phyloP scores from a whole-genome alignment of 208 protist genomes.

The Leishmania tropica region DNA sequence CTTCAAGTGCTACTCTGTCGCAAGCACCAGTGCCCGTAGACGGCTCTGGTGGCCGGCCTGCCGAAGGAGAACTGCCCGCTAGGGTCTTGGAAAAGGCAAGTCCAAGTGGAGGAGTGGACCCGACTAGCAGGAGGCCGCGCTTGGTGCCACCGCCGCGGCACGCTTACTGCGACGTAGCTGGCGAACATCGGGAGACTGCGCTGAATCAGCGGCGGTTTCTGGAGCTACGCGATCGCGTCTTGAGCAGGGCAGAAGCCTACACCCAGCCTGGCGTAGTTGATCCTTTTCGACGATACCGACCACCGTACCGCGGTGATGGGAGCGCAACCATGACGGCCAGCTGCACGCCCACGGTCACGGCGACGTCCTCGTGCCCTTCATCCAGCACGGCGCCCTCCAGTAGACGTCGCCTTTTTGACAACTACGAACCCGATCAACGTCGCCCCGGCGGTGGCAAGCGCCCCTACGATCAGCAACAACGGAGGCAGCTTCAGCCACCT shows the following conservation, averaged over 20 bases:
- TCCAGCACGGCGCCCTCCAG: not conserved
- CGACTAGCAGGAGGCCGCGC: not conserved
- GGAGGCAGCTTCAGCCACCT: not conserved
- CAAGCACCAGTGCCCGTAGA: not conserved
- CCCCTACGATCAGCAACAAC: not conserved
- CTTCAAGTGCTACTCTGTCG: too few relatives aligned
- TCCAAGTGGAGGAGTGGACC: not conserved
- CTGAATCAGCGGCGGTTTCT: constrained; percentile 22
- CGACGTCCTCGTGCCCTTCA: not conserved
- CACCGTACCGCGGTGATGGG: constrained; percentile 1
- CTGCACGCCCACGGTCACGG: not conserved
- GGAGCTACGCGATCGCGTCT: constrained; percentile 30
- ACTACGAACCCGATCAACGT: not conserved
- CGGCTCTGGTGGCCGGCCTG: too few relatives aligned
- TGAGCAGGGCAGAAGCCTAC: constrained; percentile 10
- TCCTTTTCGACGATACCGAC: constrained; percentile 9
- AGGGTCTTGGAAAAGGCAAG: not conserved
- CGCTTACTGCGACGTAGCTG: not conserved
- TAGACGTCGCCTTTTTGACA: constrained; percentile 2
- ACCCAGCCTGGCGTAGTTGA: not conserved
- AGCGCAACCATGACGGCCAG: not conserved
- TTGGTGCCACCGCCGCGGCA: constrained; percentile 4
- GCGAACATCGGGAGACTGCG: not conserved
- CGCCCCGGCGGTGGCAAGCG: not conserved
- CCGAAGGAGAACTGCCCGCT: not conserved